Evolutionary conservation across 2,329 filamentous ascomycete species (phyloP), one percentile per base, ranked within the genome.

Genomic region (Ophiostoma piceae): DNA sequence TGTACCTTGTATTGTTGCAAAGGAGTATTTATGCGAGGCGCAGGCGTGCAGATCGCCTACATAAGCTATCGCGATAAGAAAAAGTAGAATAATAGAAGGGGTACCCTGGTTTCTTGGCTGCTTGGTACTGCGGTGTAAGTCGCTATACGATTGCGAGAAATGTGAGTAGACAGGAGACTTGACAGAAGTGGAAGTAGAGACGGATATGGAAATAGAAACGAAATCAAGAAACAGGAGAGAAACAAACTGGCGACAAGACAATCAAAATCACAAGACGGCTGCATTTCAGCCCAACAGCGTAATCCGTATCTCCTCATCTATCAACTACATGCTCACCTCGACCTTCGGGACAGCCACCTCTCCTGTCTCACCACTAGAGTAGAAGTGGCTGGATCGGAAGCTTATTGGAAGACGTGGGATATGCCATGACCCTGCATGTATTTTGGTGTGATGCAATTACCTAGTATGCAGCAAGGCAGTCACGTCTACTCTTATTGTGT

Each of bases 401-500:
- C 51, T 57, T 26, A 57, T 57, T 57, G 51, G 51, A 57, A 57
- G 51, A 57, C 26, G 22, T 7, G 43, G 16, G 7, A 47, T 16
- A n/a, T 47, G 43, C 43, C 51, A 26, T 57, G 51, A 57, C 51
- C 51, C 51, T 57, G 51, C 51, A 57, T 57, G 43, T 47, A 47
- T 47, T 47, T 47, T 47, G 51, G n/a, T 12, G 22, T 22, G 22
- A 6, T 22, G 22, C 22, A 26, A 16, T 14, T 29, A 35, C 35
- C 35, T 6, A 8, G 35, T 35, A 29, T 57, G 14, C 43, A 19
- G n/a, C 14, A 3, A 57, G 26, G 51, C 22, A 57, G n/a, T 57
- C 22, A 57, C 3, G 26, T 22, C 51, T 22, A 22, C 51, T 57
- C 51, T 22, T 57, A 26, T 14, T 57, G 51, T 57, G 51, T 12